A percentile compares a stretch with the other conserved stretches of the same genome.
These are phyloP conservation scores for Aegilops longissima DNA, from an alignment of 176 grass and related monocot genomes.

Conservation along the genomic window DNA sequence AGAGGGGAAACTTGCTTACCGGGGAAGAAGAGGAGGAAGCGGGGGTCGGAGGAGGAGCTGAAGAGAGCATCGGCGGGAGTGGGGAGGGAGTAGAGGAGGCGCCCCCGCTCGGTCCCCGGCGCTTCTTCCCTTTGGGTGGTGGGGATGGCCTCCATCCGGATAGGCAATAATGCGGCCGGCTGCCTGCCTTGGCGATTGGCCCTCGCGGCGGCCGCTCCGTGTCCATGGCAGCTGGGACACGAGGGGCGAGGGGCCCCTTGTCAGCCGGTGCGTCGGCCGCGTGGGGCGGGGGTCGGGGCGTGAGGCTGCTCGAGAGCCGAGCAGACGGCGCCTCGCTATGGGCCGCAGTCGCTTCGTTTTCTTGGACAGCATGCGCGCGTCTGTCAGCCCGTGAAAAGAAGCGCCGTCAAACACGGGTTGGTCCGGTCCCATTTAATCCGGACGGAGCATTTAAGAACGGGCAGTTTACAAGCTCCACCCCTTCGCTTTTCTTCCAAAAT, in stretches of 20 bases:
- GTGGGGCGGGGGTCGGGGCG: too few relatives aligned
- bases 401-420: neutral
- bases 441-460: neutral
- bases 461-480: neutral
- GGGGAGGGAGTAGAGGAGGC: constrained; percentile 6
- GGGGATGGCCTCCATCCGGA: constrained; percentile 17
- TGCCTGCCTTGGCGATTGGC: neutral
- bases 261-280: neutral
- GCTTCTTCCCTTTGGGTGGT: constrained; percentile 23
- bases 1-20: constrained; percentile 1
- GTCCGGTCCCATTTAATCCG: neutral
- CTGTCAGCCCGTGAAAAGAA: neutral
- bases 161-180: constrained; percentile 13
- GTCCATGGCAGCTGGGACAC: constrained; percentile 6
- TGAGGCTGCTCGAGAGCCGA: neutral
- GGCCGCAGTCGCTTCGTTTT: neutral
- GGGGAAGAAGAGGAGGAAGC: neutral
- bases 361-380: neutral
- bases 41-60: neutral
- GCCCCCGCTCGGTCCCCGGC: neutral
- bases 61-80: constrained; percentile 1
- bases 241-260: neutral
- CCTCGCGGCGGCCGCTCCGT: neutral
- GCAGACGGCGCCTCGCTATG: neutral
- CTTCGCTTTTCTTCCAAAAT: neutral